Evolutionary conservation across 345 rosid species (phyloP).

Genomic region (Bruguiera gymnorhiza): DNA sequence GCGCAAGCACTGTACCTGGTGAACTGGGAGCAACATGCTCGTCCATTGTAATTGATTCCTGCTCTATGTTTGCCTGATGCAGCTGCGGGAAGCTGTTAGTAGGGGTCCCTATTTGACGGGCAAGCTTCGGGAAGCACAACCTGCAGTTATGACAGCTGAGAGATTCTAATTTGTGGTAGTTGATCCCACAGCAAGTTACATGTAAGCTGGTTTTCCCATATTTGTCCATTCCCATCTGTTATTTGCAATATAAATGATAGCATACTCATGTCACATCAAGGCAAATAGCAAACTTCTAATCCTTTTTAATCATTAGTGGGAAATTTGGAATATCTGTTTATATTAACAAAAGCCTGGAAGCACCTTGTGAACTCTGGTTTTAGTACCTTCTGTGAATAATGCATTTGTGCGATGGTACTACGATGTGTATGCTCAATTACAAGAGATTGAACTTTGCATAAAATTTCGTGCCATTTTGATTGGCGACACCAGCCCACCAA

Average conservation of each 20-base stretch:
- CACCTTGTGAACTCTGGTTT: too few relatives aligned
- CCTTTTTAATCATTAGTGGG: too few relatives aligned
- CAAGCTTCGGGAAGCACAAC: constrained; percentile 53
- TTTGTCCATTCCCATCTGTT: not conserved
- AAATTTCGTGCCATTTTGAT: too few relatives aligned
- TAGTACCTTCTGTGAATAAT: too few relatives aligned
- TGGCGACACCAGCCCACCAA: too few relatives aligned
- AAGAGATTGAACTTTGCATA: too few relatives aligned
- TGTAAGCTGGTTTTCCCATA: too few relatives aligned
- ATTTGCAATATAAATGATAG: not conserved
- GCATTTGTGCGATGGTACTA: too few relatives aligned
- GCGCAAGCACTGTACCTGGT: not conserved
- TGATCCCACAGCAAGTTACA: not conserved
- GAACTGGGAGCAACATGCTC: not conserved
- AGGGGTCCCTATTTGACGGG: constrained; percentile 68
- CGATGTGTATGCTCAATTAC: too few relatives aligned
- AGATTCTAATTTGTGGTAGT: constrained; percentile 42
- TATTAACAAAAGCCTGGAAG: too few relatives aligned
- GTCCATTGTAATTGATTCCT: not conserved
- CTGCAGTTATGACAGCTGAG: constrained; percentile 73
- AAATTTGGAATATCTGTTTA: too few relatives aligned
- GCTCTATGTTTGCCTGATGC: constrained; percentile 16
- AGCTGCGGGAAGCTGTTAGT: constrained; percentile 83
- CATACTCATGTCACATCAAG: not conserved
- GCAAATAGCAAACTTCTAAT: too few relatives aligned